These are phyloP conservation scores for Aphanomyces cochlioides DNA, from an alignment of 352 stramenopile genomes.

Conservation along the genomic window DNA sequence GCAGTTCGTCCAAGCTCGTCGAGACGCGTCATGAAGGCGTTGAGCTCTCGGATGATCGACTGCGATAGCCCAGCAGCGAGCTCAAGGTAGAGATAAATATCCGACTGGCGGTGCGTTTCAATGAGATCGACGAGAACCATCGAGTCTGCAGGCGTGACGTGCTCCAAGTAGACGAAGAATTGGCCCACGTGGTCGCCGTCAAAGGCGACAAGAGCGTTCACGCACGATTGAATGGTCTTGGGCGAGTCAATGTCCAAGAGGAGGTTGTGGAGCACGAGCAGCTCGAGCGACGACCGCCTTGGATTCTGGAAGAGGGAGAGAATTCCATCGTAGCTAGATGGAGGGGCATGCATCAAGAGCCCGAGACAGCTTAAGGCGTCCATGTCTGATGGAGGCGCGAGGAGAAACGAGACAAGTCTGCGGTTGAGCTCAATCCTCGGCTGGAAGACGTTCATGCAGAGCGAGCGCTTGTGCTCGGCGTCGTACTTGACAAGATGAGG, in stretches of 20 bases:
- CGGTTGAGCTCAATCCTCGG: background rate
- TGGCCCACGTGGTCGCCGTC: background rate
- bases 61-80: slow-evolving; percentile 4
- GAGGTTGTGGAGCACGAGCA: slow-evolving; percentile 12
- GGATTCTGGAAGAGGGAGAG: background rate
- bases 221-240: background rate
- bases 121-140: slow-evolving; percentile 12
- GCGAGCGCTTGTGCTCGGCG: background rate
- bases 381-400: slow-evolving; percentile 8
- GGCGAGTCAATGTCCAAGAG: background rate
- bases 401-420: slow-evolving; percentile 4
- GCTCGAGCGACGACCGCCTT: background rate
- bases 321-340: background rate
- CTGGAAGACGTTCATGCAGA: background rate
- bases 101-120: background rate
- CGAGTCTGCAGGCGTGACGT: background rate
- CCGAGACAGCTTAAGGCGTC: slow-evolving; percentile 4
- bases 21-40: slow-evolving; percentile 5
- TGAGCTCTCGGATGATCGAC: slow-evolving; percentile 17
- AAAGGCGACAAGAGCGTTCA: background rate
- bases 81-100: slow-evolving; percentile 20
- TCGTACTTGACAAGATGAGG: background rate
- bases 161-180: slow-evolving; percentile 19
- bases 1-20: slow-evolving; percentile 1
- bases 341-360: slow-evolving; percentile 13